Base-by-base conservation (phyloP, 2,329 filamentous ascomycete genomes). In the Sporothrix humicola region DNA sequence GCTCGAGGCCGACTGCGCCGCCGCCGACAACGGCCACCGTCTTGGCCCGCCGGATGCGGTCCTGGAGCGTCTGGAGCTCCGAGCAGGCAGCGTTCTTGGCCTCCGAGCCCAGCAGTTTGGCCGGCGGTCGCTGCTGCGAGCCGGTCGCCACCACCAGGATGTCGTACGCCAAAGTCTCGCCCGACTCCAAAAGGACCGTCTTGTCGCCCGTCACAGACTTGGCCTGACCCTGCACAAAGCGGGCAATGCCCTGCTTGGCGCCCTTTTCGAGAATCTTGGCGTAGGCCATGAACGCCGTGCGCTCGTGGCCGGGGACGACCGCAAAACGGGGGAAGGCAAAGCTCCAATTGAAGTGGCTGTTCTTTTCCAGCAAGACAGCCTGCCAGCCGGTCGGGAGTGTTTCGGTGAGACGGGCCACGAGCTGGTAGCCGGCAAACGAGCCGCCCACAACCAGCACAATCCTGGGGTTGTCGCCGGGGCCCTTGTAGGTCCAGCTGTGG, bases 201-300 rank as follows among this genome's bases (percentile, higher is more conserved):
- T 48, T 20, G 20, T 17, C 44, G 8, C 50, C 31, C 7, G 31
- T 70, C 56, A 73, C 42, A 0, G 52, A 13, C 15, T 46, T 59
- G 8, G 48, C 74, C 6, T 65, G 42, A 26, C 83, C 86, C 69
- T 81, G 80, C 1, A 87, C 78, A 81, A 84, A 85, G n/a, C 77
- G 77, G 2, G 82, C 74, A 1, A 79, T 77, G 0, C 82, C 83
- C 2, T 44, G 75, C 31, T 79, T 75, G 0, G 82, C 80, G 3
- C 79, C 81, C 0, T 75, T 76, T 1, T 78, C 79, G 2, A 87
- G 76, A 56, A 84, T 81, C 3, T 80, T 80, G 0, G 83, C 83
- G 74, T 90, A 91, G 0, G 89, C 89, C 59, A 91, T 87, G 75
- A 91, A 90, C 0, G 87, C 87, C 77, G 87, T 87, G 73, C 87